Evolutionary conservation across 1,139 yeast genomes (phyloP), one percentile per base, ranked within the genome.

Genomic region (Pichia sp.): DNA sequence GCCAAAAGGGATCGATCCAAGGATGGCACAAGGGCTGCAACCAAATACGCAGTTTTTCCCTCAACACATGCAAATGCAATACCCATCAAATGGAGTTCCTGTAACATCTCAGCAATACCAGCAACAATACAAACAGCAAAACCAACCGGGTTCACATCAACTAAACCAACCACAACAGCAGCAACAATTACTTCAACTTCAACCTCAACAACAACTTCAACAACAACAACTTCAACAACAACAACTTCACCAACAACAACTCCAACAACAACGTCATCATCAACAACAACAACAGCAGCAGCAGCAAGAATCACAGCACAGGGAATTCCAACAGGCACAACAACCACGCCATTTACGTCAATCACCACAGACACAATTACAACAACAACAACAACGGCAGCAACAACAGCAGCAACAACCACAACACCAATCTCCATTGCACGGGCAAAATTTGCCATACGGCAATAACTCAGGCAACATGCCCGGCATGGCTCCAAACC

Each of bases 221-320:
- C 59, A 59, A 31, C 60, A 45, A 31, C 59, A 48, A 16, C 60
- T 50, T 49, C 63, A 59, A 48, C 63, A 45, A 50, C 65, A 60
- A 46, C 64, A 53, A 36, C 49, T 34, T 34, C 26, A 15, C 34
- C 31, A 32, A 26, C 45, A 29, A 26, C 19, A 49, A n/a, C n/a
- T n/a, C 8, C 32, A 32, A 19, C 29, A 15, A n/a, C 32, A 45
- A 3, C 15, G 8, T n/a, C 42, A 40, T 3, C 46, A 4, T 13
- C 34, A 16, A 6, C 46, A 26, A 23, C 46, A 47, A 26, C 45
- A 43, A 26, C 45, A 13, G 13, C 45, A 32, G 29, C 11, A 42
- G n/a, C 44, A 10, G 1, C 49, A 44, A 47, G 26, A 45, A 16
- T 36, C 50, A 19, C 23, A 19, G 23, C 23, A 19, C 2, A 19